phyloP scores from a whole-genome alignment of 2,329 filamentous ascomycete genomes.

The Graphilbum fragrans region DNA sequence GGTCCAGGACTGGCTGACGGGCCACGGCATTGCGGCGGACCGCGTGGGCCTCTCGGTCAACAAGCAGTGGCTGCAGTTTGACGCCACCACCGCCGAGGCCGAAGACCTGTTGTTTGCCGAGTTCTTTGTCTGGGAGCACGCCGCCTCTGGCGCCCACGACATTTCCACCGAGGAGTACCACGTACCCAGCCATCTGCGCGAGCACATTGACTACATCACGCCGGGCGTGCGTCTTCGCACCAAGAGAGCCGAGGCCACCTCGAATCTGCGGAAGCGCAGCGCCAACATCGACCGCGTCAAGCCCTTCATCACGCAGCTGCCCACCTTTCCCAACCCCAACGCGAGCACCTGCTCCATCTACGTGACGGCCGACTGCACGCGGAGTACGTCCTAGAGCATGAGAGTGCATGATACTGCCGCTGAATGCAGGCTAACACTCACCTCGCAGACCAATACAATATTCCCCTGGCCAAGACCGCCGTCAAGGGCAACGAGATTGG shows the following conservation, averaged over 20 bases:
- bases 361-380: constrained; percentile 8
- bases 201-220: constrained; percentile 42
- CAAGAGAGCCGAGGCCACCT: not conserved
- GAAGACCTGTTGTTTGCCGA: constrained; percentile 6
- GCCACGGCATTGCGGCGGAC: constrained; percentile 14
- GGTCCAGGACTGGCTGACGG: constrained; percentile 18
- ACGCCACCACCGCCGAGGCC: constrained; percentile 10
- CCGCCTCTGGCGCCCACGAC: not conserved
- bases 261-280: constrained; percentile 1
- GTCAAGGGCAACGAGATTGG: constrained; percentile 9
- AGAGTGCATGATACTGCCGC: too few species aligned
- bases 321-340: constrained; percentile 5
- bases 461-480: constrained; percentile 7
- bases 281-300: not conserved
- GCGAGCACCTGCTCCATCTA: constrained; percentile 4
- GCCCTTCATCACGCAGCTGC: constrained; percentile 5
- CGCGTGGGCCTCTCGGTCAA: constrained; percentile 4
- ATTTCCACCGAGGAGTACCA: constrained; percentile 17
- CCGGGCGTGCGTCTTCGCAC: constrained; percentile 34
- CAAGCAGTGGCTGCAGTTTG: constrained; percentile 13
- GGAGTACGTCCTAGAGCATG: constrained; percentile 3
- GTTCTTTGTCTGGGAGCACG: constrained; percentile 4
- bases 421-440: too few species aligned
- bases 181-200: constrained; percentile 29
- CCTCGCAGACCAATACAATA: constrained; percentile 9